phyloP scores from a whole-genome alignment of 2,329 filamentous ascomycete species.

The Calonectria crousiana region DNA sequence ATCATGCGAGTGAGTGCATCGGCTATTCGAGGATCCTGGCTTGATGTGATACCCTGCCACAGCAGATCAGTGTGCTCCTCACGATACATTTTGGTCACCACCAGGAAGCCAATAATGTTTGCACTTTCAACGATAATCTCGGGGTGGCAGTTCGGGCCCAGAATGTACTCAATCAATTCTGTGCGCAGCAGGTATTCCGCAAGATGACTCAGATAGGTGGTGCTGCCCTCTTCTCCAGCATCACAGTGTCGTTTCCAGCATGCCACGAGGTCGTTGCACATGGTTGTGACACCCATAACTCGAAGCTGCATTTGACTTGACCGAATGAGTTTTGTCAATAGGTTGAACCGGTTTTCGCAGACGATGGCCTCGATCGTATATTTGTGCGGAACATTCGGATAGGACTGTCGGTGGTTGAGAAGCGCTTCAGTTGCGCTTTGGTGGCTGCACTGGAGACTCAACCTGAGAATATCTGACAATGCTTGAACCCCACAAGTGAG shows the following conservation, averaged over 20 bases:
- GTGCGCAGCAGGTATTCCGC: conserved; percentile 77
- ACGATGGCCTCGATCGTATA: conserved; percentile 64
- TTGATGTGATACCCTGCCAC: conserved; percentile 85
- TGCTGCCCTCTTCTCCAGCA: conserved; percentile 52
- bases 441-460: conserved; percentile 54
- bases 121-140: conserved; percentile 85
- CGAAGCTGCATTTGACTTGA: conserved; percentile 93
- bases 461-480: conserved; percentile 59
- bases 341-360: conserved; percentile 76
- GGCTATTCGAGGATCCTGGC: conserved; percentile 86
- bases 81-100: conserved; percentile 81
- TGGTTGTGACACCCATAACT: conserved; percentile 79
- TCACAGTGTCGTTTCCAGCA: conserved; percentile 73
- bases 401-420: conserved; percentile 39
- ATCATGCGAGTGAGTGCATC: conserved; percentile 82
- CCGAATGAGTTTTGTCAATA: conserved; percentile 78
- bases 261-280: conserved; percentile 77
- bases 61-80: conserved; percentile 80
- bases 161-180: conserved; percentile 85
- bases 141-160: conserved; percentile 91
- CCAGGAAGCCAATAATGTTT: conserved; percentile 89
- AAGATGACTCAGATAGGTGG: conserved; percentile 72
- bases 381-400: conserved; percentile 53
- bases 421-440: conserved; percentile 49
- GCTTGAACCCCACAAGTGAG: conserved; percentile 53